phyloP scores from a whole-genome alignment of 1,139 yeast genomes.

The Barnettozyma hawaiiensis region DNA sequence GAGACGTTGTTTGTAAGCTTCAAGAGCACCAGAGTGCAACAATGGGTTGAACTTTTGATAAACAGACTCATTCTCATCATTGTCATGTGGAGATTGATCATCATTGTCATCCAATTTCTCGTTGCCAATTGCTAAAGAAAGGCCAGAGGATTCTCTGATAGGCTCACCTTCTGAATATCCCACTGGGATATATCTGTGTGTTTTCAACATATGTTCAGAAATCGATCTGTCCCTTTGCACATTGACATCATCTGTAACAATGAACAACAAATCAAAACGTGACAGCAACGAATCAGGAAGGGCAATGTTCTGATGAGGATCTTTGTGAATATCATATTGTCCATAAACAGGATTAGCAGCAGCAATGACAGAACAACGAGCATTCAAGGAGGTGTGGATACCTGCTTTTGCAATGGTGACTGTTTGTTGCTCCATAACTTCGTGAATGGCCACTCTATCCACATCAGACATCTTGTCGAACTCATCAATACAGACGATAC shows the following conservation, averaged over 20 bases:
- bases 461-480: conserved; percentile 96
- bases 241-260: conserved; percentile 92
- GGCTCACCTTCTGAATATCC: conserved; percentile 95
- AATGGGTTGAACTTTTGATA: conserved; percentile 81
- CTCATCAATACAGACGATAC: conserved; percentile 97
- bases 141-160: conserved; percentile 65
- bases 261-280: conserved; percentile 92
- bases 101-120: conserved; percentile 31
- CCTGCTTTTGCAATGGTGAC: conserved; percentile 99
- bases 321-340: conserved; percentile 92
- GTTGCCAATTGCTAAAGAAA: conserved; percentile 78
- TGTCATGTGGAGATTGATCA: conserved; percentile 21
- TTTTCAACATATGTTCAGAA: conserved; percentile 90
- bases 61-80: conserved; percentile 34
- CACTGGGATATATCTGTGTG: conserved; percentile 86
- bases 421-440: conserved; percentile 99
- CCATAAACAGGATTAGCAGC: conserved; percentile 99
- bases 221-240: conserved; percentile 80
- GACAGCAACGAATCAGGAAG: conserved; percentile 93
- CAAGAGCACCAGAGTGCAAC: conserved; percentile 70
- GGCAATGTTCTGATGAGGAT: conserved; percentile 95
- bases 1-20: conserved; percentile 22
- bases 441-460: conserved; percentile 97
- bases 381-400: conserved; percentile 92
- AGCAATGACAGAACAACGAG: conserved; percentile 95